Conservation (phyloP, 2,329 filamentous ascomycete genomes). For the Cadophora sp. region DNA sequence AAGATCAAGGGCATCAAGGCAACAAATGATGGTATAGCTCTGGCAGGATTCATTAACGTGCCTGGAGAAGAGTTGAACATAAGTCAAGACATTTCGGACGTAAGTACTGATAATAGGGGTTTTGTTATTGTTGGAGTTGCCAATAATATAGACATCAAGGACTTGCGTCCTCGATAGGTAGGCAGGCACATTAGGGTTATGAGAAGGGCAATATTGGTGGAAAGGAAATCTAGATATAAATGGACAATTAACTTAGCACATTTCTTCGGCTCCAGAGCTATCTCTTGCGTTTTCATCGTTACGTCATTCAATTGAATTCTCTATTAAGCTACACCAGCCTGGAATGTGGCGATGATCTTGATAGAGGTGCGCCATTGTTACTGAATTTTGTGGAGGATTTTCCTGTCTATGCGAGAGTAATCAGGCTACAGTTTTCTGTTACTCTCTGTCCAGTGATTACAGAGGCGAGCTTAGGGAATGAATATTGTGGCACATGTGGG, state of each 20-base stretch:
- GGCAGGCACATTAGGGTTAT: not conserved
- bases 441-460: not conserved
- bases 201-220: not conserved
- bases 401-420: too few relatives aligned
- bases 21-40: constrained; percentile 5
- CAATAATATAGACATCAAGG: not conserved
- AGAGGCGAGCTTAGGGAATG: not conserved
- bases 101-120: not conserved
- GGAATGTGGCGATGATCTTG: not conserved
- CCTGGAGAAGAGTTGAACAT: not conserved
- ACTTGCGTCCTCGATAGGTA: not conserved
- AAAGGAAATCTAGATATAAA: not conserved
- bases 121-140: not conserved
- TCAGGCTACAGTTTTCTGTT: not conserved
- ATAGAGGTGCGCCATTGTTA: not conserved
- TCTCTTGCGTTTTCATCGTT: not conserved
- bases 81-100: not conserved
- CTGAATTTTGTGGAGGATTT: not conserved
- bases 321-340: not conserved
- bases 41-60: not conserved
- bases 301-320: not conserved
- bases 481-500: not conserved
- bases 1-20: constrained; percentile 13
- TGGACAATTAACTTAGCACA: not conserved
- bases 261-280: not conserved